Base-by-base conservation (phyloP, 192 early-diverging fungal species). In the Backusella psychrophila region DNA sequence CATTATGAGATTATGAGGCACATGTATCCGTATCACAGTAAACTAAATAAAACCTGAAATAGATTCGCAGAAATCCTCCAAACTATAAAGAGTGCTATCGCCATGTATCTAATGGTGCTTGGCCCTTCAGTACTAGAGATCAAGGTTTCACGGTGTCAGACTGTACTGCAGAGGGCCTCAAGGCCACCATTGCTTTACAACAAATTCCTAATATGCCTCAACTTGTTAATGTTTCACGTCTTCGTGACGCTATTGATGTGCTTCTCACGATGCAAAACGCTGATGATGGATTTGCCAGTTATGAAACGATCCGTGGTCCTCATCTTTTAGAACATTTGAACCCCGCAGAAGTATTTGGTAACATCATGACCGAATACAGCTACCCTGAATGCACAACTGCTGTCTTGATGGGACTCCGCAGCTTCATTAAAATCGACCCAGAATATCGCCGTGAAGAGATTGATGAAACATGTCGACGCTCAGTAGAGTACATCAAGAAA, bases 381-480 rank as follows among this genome's bases (percentile, higher is more conserved):
- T 99, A 99, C 84, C 94, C 95, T 17, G 98, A 99, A 80, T 99
- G 98, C 87, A 96, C 98, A 12, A 97, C 97, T 9, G 93, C 96
- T 33, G 95, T 93, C 8, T 82, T 99, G 9, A 91, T 97, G 21
- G 95, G 94, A 8, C 85, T 99, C 69, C 85, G 89, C 12, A 86
- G 88, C 1, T 99, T 98, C 84, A 71, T 82, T 31, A 88, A 94
- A 71, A 81, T 84, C 35, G 88, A 91, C 80, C 96, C 97, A 8
- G 87, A 92, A 52, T 95, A 99, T 86, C 91, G 94, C 9, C 68
- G 88, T 9, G 84, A 85, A 7, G 91, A 98, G 68, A 97, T 98
- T 78, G 86, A 93, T 83, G 83, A 39, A 6, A 72, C 75, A 9
- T 46, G 71, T 65, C 69, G 81, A 65, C 79, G 87, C n/a, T 94